Percentiles rank a stretch among this genome's conserved stretches.
Evolutionary conservation across 1,284 basidiomycete species (phyloP).

Genomic region (Leccinum pallidistipes): DNA sequence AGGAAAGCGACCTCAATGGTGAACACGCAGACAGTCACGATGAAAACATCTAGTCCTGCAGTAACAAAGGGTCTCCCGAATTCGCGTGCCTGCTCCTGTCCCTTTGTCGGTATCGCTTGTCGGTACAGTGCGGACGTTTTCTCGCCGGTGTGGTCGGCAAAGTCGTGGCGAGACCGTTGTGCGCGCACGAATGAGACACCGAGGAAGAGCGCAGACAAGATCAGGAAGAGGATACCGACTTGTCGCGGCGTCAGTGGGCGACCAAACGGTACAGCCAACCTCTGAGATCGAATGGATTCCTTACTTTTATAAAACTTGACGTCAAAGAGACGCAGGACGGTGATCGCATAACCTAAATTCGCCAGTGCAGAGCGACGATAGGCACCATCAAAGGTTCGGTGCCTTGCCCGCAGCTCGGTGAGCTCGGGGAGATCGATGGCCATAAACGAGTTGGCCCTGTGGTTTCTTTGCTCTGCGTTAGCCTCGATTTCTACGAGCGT

Average conservation of each 20-base stretch:
- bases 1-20: constrained; percentile 65
- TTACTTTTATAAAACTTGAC: constrained; percentile 65
- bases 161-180: constrained; percentile 68
- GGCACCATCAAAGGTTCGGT: constrained; percentile 80
- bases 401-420: constrained; percentile 73
- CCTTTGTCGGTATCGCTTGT: constrained; percentile 44
- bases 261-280: not conserved
- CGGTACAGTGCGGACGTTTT: constrained; percentile 20
- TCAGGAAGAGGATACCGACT: constrained; percentile 75
- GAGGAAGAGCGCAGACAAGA: constrained; percentile 62
- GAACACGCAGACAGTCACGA: constrained; percentile 61
- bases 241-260: not conserved
- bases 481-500: not conserved
- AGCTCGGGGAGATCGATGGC: constrained; percentile 63
- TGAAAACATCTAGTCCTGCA: constrained; percentile 71
- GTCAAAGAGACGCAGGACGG: constrained; percentile 78
- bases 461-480: constrained; percentile 45
- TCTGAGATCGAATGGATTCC: constrained; percentile 23
- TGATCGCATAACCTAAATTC: constrained; percentile 71
- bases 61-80: constrained; percentile 80
- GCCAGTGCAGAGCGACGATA: constrained; percentile 76
- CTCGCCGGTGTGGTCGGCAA: constrained; percentile 56
- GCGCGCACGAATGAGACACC: constrained; percentile 60
- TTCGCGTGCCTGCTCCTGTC: constrained; percentile 57
- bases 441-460: constrained; percentile 57